Conservation (phyloP, 2,329 filamentous ascomycete species). For the Aspergillus chevalieri region DNA sequence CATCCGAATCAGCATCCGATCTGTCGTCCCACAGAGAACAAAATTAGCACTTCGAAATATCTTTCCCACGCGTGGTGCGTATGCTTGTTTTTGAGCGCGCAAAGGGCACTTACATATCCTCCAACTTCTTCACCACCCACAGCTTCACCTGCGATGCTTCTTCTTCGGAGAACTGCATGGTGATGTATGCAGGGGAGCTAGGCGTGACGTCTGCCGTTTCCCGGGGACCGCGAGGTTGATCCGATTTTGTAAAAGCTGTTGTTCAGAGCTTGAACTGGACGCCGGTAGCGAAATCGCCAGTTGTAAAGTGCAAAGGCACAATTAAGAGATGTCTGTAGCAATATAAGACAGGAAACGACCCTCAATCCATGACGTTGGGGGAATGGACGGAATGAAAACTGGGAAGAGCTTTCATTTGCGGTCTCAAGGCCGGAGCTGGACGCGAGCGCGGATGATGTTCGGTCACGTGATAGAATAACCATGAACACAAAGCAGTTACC, state of each 20-base stretch:
- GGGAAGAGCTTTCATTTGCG: constrained; percentile 7
- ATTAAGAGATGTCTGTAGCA: background rate
- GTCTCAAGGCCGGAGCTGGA: constrained; percentile 2
- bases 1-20: constrained; percentile 57
- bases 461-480: constrained; percentile 9
- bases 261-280: background rate
- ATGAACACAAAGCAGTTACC: background rate
- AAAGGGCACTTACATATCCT: constrained; percentile 46
- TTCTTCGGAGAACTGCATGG: constrained; percentile 51
- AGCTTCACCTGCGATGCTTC: constrained; percentile 50
- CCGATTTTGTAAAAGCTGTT: background rate
- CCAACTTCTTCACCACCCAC: constrained; percentile 55
- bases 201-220: background rate
- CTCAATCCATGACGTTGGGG: background rate
- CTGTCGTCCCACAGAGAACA: constrained; percentile 25
- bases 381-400: background rate
- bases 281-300: background rate
- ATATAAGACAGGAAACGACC: background rate
- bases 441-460: constrained; percentile 16
- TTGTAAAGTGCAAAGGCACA: background rate
- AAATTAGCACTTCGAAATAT: background rate
- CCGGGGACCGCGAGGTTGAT: background rate
- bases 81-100: background rate
- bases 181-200: background rate
- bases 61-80: background rate